Evolutionary conservation across 2,329 filamentous ascomycete genomes (phyloP).

Genomic region (Claviceps quebecensis): DNA sequence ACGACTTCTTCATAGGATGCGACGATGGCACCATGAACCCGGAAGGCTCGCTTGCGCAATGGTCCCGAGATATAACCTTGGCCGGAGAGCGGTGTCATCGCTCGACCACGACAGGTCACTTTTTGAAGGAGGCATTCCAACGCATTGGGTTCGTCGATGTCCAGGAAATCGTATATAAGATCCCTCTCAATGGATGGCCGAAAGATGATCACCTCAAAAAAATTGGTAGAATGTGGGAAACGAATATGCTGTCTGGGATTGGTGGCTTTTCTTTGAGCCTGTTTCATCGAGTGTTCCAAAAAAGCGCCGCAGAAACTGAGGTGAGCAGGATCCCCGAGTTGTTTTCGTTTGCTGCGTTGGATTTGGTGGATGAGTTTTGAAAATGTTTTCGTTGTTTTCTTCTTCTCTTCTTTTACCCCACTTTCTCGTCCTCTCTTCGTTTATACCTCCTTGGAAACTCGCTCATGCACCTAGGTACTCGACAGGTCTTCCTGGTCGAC

Average conservation of each 20-base stretch:
- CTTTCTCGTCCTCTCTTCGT: neutral
- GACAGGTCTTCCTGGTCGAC: constrained; percentile 32
- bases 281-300: constrained; percentile 26
- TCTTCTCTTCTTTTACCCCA: neutral
- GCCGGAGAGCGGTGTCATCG: constrained; percentile 25
- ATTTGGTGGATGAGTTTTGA: too few species aligned
- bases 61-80: constrained; percentile 25
- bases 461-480: neutral
- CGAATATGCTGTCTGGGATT: constrained; percentile 27
- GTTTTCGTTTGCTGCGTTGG: neutral
- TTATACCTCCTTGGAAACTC: neutral
- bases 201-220: constrained; percentile 28
- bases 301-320: constrained; percentile 33
- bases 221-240: constrained; percentile 31
- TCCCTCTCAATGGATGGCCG: constrained; percentile 42
- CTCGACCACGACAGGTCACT: constrained; percentile 20
- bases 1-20: constrained; percentile 21
- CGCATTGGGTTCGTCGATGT: constrained; percentile 43
- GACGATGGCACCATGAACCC: constrained; percentile 31
- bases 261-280: constrained; percentile 29
- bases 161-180: constrained; percentile 35
- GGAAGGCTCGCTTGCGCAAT: constrained; percentile 24
- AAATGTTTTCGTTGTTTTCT: neutral
- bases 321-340: constrained; percentile 16
- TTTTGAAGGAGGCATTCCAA: constrained; percentile 23